Evolutionary conservation across 768 basidiomycete genomes (phyloP), one percentile per base, ranked within the genome.

Genomic region (Cystofilobasidium bisporidii): DNA sequence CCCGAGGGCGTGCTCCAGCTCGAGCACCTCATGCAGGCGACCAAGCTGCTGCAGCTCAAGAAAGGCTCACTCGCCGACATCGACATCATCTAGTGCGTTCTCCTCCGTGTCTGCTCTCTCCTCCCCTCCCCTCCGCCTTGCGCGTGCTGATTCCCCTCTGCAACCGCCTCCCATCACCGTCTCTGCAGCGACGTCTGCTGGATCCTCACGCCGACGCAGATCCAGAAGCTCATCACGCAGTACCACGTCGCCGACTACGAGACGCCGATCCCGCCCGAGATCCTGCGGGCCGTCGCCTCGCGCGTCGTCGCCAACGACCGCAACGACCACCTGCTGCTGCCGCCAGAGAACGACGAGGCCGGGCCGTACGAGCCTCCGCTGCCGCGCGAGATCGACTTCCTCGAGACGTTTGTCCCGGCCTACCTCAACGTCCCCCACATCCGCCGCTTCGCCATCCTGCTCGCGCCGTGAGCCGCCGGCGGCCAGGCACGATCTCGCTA

Each of bases 201-300:
- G 94, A 98, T 98, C 88, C 82, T 99, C 55, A 97, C 91, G 71
- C 96, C 96, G 1, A 93, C 93, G 79, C 96, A 99, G 78, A 98
- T 99, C 71, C 96, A 98, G 80, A 87, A 96, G 76, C 92, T 99
- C 86, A 97, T 96, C 78, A 91, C 89, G 67, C 94, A 94, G 77
- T 97, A 98, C 79, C 97, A 96, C 75, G 93, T 94, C 70, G 96
- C 94, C 56, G 96, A 98, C 79, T 99, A 98, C 77, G 96, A 99
- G 90, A 92, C 89, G 72, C 96, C 94, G 12, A 97, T 98, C 74
- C 91, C 93, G 1, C 89, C 91, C 28, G 94, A 98, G 79, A 98
- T 99, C 70, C 81, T 99, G 45, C 87, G 91, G 61, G 91, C 97
- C 26, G 96, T 99, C 62, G 92, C 94, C 48, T 89, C 92, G 40